Conservation (phyloP, 1,139 yeast species). For the Lodderomyces parapsilosis region DNA sequence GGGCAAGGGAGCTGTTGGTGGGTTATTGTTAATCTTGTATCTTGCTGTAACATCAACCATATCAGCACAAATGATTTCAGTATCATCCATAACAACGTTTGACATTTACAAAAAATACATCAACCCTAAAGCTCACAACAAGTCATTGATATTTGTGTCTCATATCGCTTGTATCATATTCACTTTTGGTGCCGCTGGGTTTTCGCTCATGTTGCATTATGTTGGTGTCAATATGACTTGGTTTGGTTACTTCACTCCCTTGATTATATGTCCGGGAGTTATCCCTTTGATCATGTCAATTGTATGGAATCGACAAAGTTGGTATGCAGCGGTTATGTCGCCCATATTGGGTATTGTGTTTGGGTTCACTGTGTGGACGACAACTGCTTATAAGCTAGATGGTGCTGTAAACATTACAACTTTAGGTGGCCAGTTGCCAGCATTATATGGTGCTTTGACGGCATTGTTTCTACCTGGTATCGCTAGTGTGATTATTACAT, state of each 20-base stretch:
- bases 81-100: slow-evolving; percentile 78
- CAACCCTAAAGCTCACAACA: slow-evolving; percentile 75
- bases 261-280: slow-evolving; percentile 87
- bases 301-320: slow-evolving; percentile 66
- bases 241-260: slow-evolving; percentile 73
- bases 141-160: slow-evolving; percentile 62
- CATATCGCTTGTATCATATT: slow-evolving; percentile 64
- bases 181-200: slow-evolving; percentile 73
- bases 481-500: slow-evolving; percentile 62
- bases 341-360: slow-evolving; percentile 62
- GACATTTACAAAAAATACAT: slow-evolving; percentile 80
- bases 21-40: slow-evolving; percentile 71
- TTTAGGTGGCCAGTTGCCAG: slow-evolving; percentile 74
- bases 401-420: slow-evolving; percentile 57
- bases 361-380: slow-evolving; percentile 68
- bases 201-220: slow-evolving; percentile 76
- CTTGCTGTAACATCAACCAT: slow-evolving; percentile 80
- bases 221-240: slow-evolving; percentile 69
- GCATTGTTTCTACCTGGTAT: slow-evolving; percentile 73
- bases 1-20: slow-evolving; percentile 80
- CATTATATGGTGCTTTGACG: slow-evolving; percentile 83
- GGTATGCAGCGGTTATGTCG: slow-evolving; percentile 55
- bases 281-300: slow-evolving; percentile 72
- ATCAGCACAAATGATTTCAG: slow-evolving; percentile 88
- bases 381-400: slow-evolving; percentile 51